A percentile compares a stretch with the other conserved stretches of the same genome.
These are phyloP conservation scores for Aspergillus proliferans DNA, from an alignment of 2,329 filamentous ascomycete species.

Conservation along the genomic window DNA sequence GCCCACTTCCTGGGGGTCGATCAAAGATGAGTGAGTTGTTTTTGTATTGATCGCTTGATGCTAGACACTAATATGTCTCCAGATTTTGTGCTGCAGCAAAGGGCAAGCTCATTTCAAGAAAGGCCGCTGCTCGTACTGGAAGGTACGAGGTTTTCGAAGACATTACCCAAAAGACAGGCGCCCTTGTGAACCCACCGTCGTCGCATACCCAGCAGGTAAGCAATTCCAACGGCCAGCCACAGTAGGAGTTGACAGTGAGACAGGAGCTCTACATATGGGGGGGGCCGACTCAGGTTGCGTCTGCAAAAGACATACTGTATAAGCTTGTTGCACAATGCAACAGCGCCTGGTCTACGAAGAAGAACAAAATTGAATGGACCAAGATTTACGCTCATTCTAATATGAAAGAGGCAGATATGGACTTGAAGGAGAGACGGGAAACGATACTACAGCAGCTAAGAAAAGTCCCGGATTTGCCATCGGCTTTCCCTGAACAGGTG, in stretches of 20 bases:
- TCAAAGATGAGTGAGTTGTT: conserved; percentile 18
- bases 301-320: conserved; percentile 16
- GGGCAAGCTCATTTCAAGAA: conserved; percentile 1
- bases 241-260: not conserved
- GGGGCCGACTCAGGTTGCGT: conserved; percentile 14
- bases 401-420: conserved; percentile 19
- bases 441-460: conserved; percentile 19
- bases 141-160: conserved; percentile 20
- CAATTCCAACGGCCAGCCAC: not conserved
- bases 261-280: conserved; percentile 24
- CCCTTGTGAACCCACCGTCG: conserved; percentile 20
- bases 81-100: conserved; percentile 19
- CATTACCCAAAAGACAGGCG: conserved; percentile 20
- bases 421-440: conserved; percentile 18
- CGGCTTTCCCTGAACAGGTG: conserved; percentile 21
- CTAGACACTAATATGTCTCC: not conserved
- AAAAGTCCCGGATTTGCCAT: conserved; percentile 16
- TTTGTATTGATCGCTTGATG: not conserved
- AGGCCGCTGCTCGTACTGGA: conserved; percentile 2
- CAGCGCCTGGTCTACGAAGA: conserved; percentile 8
- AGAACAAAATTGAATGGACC: conserved; percentile 13
- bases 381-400: conserved; percentile 20
- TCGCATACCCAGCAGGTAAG: conserved; percentile 17
- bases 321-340: conserved; percentile 14
- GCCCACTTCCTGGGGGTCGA: conserved; percentile 13